Base-by-base conservation (phyloP, 805 yeast genomes). In the Kluyveromyces wickerhamii region DNA sequence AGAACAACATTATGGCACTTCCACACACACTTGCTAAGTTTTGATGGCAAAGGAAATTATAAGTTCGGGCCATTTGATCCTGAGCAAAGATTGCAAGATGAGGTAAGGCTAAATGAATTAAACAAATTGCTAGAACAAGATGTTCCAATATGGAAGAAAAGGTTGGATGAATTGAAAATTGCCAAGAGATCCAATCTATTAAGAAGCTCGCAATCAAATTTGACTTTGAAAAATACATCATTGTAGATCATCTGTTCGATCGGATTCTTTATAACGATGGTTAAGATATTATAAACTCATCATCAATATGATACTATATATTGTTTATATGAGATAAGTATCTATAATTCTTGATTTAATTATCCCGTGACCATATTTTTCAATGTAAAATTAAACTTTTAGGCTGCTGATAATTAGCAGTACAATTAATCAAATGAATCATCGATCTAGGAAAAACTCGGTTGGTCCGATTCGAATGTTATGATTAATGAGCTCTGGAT, bases 1-100 rank as follows among this genome's bases (percentile, higher is more conserved):
- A 69, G 96, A 44, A 80, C 95, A 3, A 84, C 94, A 5, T 63
- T 88, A 42, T 88, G 96, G 96, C 83, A 83, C 56, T 88, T 85
- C 65, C 97, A 88, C 58, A 73, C 79, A 42, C 72, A 74, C 47
- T 72, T 88, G 38, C 66, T 88, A 44, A 87, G 86, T 56, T 85
- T 88, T 52, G 88, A 81, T 51, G 94, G 94, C n/a, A 72, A 74
- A 49, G 89, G 89, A 2, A 75, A 76, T 6, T 83, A 79, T 49
- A 54, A 68, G 13, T 74, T 74, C 52, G 66, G 67, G 4, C 69
- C 69, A 43, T 72, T 88, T 36, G 77, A 87, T 57, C 88, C 95
- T 4, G 69, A 70, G 20, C 69, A 73, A 55, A 71, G 96, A 47
- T 68, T 88, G 40, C 60, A 69, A 37, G 71, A 82, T 48, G 95